Evolutionary conservation across 441 rosid genomes (phyloP).

Genomic region (Syzygium malaccense): DNA sequence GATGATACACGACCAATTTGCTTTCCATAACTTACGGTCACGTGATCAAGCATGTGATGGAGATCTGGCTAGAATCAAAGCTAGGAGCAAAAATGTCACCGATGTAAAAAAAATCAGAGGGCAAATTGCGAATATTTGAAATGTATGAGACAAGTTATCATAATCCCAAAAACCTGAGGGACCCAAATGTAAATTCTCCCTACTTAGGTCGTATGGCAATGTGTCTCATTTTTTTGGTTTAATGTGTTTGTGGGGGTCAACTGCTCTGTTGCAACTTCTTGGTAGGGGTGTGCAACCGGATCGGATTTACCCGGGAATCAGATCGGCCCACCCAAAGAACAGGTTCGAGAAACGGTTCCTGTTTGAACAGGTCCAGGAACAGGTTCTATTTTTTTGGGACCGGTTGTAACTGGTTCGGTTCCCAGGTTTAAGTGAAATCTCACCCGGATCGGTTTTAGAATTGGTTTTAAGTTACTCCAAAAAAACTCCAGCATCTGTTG

Average conservation of each 20-base stretch:
- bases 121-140: not conserved
- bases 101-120: not conserved
- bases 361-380: too few species aligned
- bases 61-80: not conserved
- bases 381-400: too few species aligned
- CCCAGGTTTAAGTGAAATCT: too few species aligned
- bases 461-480: too few species aligned
- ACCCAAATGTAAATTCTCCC: not conserved
- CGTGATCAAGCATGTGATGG: not conserved
- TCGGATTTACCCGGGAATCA: rapidly evolving
- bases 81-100: not conserved
- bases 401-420: too few species aligned
- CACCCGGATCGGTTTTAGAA: too few species aligned
- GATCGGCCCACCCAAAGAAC: too few species aligned
- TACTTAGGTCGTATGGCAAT: not conserved
- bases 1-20: not conserved
- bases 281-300: not conserved
- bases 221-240: not conserved
- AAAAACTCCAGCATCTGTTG: rapidly evolving
- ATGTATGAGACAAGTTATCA: not conserved
- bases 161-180: not conserved
- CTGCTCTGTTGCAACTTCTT: not conserved
- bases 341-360: too few species aligned
- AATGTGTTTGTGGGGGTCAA: not conserved
- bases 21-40: not conserved